phyloP scores from a whole-genome alignment of 2,329 filamentous ascomycete species.

The Apiospora arundinis region DNA sequence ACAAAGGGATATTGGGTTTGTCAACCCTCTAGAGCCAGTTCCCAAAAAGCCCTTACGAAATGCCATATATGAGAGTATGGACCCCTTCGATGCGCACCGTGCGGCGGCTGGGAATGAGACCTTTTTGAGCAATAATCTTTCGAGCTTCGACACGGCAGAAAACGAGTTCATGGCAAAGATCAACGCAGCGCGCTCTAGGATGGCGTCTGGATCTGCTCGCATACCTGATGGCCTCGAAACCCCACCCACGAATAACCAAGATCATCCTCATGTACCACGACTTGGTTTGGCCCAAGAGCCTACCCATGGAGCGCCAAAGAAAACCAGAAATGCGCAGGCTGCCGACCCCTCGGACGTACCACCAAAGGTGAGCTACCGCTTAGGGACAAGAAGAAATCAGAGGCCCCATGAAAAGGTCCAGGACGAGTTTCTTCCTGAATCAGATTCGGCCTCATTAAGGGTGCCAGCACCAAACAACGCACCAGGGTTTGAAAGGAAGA shows the following conservation, averaged over 20 bases:
- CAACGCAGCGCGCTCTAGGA: slow-evolving; percentile 56
- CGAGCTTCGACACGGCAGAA: slow-evolving; percentile 50
- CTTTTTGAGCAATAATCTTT: slow-evolving; percentile 46
- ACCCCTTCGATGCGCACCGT: slow-evolving; percentile 60
- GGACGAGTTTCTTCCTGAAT: slow-evolving; percentile 52
- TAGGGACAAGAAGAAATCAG: slow-evolving; percentile 51
- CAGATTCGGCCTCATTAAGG: slow-evolving; percentile 46
- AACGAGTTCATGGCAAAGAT: slow-evolving; percentile 65
- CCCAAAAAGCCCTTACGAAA: slow-evolving; percentile 50
- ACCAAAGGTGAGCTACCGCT: slow-evolving; percentile 67
- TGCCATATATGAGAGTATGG: slow-evolving; percentile 45
- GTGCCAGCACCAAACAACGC: slow-evolving; percentile 46
- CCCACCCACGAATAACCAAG: slow-evolving; percentile 55
- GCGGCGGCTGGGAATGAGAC: slow-evolving; percentile 48
- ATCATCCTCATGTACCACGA: slow-evolving; percentile 45
- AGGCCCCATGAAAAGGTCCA: slow-evolving; percentile 42
- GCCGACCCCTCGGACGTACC: slow-evolving; percentile 63
- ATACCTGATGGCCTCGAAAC: slow-evolving; percentile 68
- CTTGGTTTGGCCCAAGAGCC: slow-evolving; percentile 47
- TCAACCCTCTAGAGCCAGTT: slow-evolving; percentile 47
- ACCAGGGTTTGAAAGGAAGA: slow-evolving; percentile 73
- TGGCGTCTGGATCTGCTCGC: slow-evolving; percentile 46
- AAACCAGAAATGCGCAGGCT: slow-evolving; percentile 60
- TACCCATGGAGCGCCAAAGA: slow-evolving; percentile 59
- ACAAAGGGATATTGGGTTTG: slow-evolving; percentile 43